Evolutionary conservation across 352 stramenopile genomes (phyloP).

Genomic region (Globisporangium canariense): DNA sequence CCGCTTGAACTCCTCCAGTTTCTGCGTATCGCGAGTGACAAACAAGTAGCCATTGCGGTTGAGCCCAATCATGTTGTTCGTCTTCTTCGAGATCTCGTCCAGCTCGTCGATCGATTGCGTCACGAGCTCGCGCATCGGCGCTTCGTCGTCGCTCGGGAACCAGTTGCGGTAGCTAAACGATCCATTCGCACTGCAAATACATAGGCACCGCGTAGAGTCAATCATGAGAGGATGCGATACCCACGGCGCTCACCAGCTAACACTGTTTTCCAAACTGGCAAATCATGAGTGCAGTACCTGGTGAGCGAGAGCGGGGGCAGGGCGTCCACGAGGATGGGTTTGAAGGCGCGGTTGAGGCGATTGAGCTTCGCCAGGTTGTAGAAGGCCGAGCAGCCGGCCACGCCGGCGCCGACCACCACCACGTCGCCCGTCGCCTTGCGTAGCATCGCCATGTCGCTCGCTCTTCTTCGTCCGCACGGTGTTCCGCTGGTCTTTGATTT

Average conservation of each 20-base stretch:
- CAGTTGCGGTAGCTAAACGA: slow-evolving; percentile 85
- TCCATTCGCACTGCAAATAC: slow-evolving; percentile 47
- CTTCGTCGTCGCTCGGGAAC: slow-evolving; percentile 69
- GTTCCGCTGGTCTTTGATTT: slow-evolving; percentile 8
- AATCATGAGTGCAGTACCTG: slow-evolving; percentile 23
- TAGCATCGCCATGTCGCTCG: slow-evolving; percentile 25
- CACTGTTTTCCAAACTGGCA: not conserved
- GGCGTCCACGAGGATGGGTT: slow-evolving; percentile 68
- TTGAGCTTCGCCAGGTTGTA: slow-evolving; percentile 74
- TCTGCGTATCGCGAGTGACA: slow-evolving; percentile 47
- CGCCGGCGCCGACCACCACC: slow-evolving; percentile 66
- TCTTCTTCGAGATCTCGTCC: slow-evolving; percentile 55
- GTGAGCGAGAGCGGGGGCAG: slow-evolving; percentile 65
- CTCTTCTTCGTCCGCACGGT: not conserved
- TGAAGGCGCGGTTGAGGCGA: slow-evolving; percentile 53
- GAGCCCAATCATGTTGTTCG: slow-evolving; percentile 62
- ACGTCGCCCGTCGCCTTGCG: slow-evolving; percentile 57
- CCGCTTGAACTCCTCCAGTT: slow-evolving; percentile 48
- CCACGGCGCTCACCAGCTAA: too few relatives aligned
- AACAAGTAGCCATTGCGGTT: slow-evolving; percentile 84
- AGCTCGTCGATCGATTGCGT: slow-evolving; percentile 74
- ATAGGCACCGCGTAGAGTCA: not conserved
- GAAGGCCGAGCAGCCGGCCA: slow-evolving; percentile 76
- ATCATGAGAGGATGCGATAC: not conserved
- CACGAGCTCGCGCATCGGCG: slow-evolving; percentile 63